A percentile compares a stretch with the other conserved stretches of the same genome.
Conservation (phyloP, 2,329 filamentous ascomycete species). For the Botrytis porri region DNA sequence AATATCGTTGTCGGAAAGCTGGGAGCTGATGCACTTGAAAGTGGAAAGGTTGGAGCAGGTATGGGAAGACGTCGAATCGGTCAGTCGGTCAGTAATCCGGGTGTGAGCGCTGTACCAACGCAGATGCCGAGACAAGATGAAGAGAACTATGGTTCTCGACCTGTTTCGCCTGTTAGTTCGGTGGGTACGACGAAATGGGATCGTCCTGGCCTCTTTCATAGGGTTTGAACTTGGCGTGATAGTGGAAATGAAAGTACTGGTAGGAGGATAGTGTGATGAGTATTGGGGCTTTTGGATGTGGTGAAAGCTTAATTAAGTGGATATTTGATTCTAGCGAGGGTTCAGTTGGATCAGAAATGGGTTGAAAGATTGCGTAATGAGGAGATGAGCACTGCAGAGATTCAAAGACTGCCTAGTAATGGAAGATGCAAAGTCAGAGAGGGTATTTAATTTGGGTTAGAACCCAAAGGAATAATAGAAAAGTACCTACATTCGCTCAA, state of each 20-base stretch:
- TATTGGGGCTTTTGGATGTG: background rate
- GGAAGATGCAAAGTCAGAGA: fast-evolving
- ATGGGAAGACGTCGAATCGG: background rate
- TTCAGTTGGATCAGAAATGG: background rate
- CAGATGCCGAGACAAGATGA: background rate
- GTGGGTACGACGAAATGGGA: background rate
- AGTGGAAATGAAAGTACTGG: background rate
- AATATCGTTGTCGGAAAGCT: no score
- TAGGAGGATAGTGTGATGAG: background rate
- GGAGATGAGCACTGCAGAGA: background rate
- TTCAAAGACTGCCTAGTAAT: background rate
- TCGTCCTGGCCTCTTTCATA: background rate
- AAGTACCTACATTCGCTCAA: background rate
- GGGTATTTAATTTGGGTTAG: background rate
- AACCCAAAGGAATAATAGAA: background rate
- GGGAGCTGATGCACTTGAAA: background rate
- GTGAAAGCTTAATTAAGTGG: background rate
- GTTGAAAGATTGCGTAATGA: background rate
- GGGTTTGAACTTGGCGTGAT: background rate
- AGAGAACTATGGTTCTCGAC: background rate
- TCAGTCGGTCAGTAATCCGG: background rate
- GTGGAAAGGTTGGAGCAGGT: fast-evolving
- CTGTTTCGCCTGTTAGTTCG: background rate
- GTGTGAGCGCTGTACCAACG: background rate
- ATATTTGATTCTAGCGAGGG: background rate